phyloP scores from a whole-genome alignment of 768 basidiomycete genomes.

The Rubroboletus satanas region DNA sequence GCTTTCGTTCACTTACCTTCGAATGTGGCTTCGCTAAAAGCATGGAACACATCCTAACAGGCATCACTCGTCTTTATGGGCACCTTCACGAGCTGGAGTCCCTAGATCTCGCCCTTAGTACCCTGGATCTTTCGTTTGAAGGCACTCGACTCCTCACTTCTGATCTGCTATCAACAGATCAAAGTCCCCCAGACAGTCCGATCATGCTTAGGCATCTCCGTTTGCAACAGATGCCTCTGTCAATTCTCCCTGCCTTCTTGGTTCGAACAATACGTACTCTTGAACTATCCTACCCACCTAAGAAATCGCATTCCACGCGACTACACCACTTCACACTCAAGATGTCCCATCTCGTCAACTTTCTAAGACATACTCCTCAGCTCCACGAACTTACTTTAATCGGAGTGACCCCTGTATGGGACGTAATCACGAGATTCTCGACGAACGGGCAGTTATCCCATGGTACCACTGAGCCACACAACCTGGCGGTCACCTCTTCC shows the following conservation, averaged over 20 bases:
- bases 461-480: slow-evolving; percentile 4
- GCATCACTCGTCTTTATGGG: slow-evolving; percentile 12
- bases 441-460: slow-evolving; percentile 11
- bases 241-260: slow-evolving; percentile 35
- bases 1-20: slow-evolving; percentile 34
- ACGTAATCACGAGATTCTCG: slow-evolving; percentile 17
- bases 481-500: slow-evolving; percentile 12
- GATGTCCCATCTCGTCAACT: slow-evolving; percentile 38
- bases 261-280: slow-evolving; percentile 39
- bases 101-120: slow-evolving; percentile 28
- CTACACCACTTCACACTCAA: slow-evolving; percentile 34
- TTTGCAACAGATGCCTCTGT: slow-evolving; percentile 41
- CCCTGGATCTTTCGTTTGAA: slow-evolving; percentile 25
- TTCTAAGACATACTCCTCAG: slow-evolving; percentile 36
- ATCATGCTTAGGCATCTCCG: slow-evolving; percentile 33
- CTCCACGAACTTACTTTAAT: slow-evolving; percentile 42
- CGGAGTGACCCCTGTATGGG: slow-evolving; percentile 42
- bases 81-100: slow-evolving; percentile 26
- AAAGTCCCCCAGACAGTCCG: not conserved
- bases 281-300: slow-evolving; percentile 40
- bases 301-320: slow-evolving; percentile 14
- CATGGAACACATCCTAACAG: slow-evolving; percentile 27
- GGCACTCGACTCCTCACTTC: slow-evolving; percentile 24
- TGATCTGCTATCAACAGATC: slow-evolving; percentile 16
- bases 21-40: slow-evolving; percentile 28